Conservation (phyloP, 108 stramenopile species). For the Nannochloropsis granulata region DNA sequence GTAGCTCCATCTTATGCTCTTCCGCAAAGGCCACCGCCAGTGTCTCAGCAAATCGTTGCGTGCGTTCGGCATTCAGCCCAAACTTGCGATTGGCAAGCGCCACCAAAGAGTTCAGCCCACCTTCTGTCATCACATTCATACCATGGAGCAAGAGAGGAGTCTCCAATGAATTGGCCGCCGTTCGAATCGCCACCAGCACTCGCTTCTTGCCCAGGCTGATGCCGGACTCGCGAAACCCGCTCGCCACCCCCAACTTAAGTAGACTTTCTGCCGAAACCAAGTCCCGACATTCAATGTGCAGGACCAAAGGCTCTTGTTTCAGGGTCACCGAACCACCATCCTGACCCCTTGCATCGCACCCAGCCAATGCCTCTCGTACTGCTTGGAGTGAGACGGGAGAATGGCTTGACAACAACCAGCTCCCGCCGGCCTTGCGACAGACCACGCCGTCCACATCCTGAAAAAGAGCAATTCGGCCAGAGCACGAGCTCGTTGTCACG, state of each 20-base stretch:
- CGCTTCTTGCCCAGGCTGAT: background rate
- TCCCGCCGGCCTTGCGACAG: background rate
- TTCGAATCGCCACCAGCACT: conserved; percentile 19
- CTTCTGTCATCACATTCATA: background rate
- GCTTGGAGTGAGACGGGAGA: background rate
- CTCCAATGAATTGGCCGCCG: conserved; percentile 3
- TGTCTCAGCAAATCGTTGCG: background rate
- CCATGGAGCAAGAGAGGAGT: conserved; percentile 4
- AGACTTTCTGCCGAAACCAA: conserved; percentile 1
- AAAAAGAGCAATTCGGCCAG: conserved; percentile 3
- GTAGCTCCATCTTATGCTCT: no score
- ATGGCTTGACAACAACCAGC: conserved; percentile 1
- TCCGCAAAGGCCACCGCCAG: background rate
- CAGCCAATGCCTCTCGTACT: background rate
- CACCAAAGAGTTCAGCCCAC: background rate
- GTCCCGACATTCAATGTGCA: conserved; percentile 17
- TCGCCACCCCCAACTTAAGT: background rate
- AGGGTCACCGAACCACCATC: background rate
- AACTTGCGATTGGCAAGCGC: background rate
- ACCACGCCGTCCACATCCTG: background rate
- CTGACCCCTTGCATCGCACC: background rate
- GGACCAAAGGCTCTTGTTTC: conserved; percentile 16
- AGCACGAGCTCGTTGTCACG: conserved; percentile 11
- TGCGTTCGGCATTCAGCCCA: background rate
- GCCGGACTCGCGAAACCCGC: conserved; percentile 35